Evolutionary conservation across 768 basidiomycete species (phyloP).

Genomic region (Naematelia aurantialba): DNA sequence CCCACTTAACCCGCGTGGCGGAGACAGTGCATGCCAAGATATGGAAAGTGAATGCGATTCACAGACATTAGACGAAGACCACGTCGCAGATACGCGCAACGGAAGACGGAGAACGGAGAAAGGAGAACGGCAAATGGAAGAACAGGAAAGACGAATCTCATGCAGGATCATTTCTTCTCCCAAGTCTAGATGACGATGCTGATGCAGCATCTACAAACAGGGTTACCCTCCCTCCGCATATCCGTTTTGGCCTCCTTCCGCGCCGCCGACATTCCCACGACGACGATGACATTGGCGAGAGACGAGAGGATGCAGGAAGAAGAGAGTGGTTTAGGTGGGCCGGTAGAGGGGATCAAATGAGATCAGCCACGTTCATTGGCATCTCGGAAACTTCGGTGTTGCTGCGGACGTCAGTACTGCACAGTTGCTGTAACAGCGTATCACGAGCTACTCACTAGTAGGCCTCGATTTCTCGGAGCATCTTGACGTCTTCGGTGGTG

Average conservation of each 20-base stretch:
- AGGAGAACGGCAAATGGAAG: neutral
- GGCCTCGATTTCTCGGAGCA: slow-evolving; percentile 96
- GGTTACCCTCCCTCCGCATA: slow-evolving; percentile 36
- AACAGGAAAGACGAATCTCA: neutral
- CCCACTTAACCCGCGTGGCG: too few species aligned
- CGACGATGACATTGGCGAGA: slow-evolving; percentile 5
- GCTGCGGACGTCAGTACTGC: slow-evolving; percentile 24
- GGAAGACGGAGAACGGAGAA: neutral
- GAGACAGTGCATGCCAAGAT: neutral
- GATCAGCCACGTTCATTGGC: slow-evolving; percentile 91
- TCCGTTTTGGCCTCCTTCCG: slow-evolving; percentile 37
- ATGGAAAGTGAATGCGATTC: neutral
- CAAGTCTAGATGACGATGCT: slow-evolving; percentile 30
- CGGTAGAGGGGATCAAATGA: slow-evolving; percentile 61
- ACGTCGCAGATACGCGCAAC: neutral
- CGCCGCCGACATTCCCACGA: slow-evolving; percentile 28
- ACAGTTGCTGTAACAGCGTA: slow-evolving; percentile 29
- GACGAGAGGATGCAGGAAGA: neutral
- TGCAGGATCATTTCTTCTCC: slow-evolving; percentile 15
- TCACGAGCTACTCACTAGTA: slow-evolving; percentile 72
- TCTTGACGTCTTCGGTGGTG: slow-evolving; percentile 91
- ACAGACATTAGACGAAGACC: neutral
- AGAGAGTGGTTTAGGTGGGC: neutral
- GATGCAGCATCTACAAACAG: slow-evolving; percentile 21
- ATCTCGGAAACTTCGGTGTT: slow-evolving; percentile 78